Conservation (phyloP, 345 rosid genomes). For the Pseudoturritis turrita region DNA sequence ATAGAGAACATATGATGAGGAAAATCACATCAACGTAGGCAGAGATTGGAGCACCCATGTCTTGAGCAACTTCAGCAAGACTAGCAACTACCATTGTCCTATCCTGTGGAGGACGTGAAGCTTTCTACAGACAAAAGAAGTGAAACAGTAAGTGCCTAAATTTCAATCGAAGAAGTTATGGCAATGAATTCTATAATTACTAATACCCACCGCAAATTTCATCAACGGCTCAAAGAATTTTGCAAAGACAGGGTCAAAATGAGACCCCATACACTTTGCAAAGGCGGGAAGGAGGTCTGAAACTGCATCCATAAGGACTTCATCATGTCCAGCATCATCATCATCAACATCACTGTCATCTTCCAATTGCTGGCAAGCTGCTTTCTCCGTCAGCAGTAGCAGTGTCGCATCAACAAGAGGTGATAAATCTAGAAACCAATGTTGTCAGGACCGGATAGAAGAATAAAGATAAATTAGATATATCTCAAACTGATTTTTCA, state of each 20-base stretch:
- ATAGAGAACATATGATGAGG: background rate
- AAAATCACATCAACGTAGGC: conserved; percentile 77
- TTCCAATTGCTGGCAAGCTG: conserved; percentile 77
- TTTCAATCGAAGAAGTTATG: background rate
- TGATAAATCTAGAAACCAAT: conserved; percentile 58
- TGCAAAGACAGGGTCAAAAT: conserved; percentile 83
- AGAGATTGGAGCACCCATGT: conserved; percentile 93
- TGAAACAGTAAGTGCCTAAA: conserved; percentile 29
- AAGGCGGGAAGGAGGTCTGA: conserved; percentile 98
- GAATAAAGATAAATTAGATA: background rate
- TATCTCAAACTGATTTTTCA: background rate
- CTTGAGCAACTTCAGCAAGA: conserved; percentile 99
- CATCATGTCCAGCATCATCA: conserved; percentile 80
- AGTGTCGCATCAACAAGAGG: conserved; percentile 75
- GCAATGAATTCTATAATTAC: background rate
- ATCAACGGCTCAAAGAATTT: conserved; percentile 87
- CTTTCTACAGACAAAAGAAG: conserved; percentile 50
- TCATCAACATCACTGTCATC: conserved; percentile 77
- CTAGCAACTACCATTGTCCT: conserved; percentile 97
- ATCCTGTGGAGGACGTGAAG: conserved; percentile 81
- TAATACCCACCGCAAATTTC: conserved; percentile 80
- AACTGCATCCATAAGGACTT: conserved; percentile 97
- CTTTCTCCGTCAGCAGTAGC: conserved; percentile 72
- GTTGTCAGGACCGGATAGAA: conserved; percentile 15
- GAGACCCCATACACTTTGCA: conserved; percentile 92